phyloP scores from a whole-genome alignment of 768 basidiomycete species.

The Hortiboletus flavorubellus region DNA sequence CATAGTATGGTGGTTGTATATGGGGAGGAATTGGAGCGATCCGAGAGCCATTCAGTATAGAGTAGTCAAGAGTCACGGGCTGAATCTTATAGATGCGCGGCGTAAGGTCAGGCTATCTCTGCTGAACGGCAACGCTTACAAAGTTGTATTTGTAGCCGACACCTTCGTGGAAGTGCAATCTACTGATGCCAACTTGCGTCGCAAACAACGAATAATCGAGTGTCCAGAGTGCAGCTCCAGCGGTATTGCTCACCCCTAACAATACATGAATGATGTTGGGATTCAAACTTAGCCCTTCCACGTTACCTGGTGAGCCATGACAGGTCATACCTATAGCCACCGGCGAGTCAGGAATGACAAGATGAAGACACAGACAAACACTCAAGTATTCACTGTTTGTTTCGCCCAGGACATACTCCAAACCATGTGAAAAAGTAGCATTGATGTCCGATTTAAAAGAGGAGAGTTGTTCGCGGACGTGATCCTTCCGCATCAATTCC shows the following conservation, averaged over 20 bases:
- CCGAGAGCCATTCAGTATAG: slow-evolving; percentile 51
- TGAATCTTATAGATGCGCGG: slow-evolving; percentile 47
- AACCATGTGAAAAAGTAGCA: slow-evolving; percentile 41
- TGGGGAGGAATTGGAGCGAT: slow-evolving; percentile 55
- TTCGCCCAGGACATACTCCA: slow-evolving; percentile 62
- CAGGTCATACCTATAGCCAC: slow-evolving; percentile 30
- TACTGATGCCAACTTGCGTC: slow-evolving; percentile 50
- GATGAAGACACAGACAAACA: not conserved
- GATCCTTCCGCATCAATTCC: slow-evolving; percentile 63
- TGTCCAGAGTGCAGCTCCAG: slow-evolving; percentile 68
- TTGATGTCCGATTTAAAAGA: slow-evolving; percentile 50
- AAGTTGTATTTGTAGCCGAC: slow-evolving; percentile 71
- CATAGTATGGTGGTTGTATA: slow-evolving; percentile 66
- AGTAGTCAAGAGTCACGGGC: slow-evolving; percentile 54
- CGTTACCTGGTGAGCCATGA: slow-evolving; percentile 34
- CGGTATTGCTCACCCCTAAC: slow-evolving; percentile 61
- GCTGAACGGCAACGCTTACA: slow-evolving; percentile 26
- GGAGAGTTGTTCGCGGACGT: slow-evolving; percentile 55
- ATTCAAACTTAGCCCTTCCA: not conserved
- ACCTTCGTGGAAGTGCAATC: slow-evolving; percentile 63
- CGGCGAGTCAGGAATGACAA: slow-evolving; percentile 1
- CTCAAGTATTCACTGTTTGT: slow-evolving; percentile 51
- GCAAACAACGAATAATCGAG: slow-evolving; percentile 64
- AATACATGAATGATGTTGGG: not conserved
- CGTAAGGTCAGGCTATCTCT: not conserved